phyloP scores from a whole-genome alignment of 768 basidiomycete species.

The Lactarius hengduanensis region DNA sequence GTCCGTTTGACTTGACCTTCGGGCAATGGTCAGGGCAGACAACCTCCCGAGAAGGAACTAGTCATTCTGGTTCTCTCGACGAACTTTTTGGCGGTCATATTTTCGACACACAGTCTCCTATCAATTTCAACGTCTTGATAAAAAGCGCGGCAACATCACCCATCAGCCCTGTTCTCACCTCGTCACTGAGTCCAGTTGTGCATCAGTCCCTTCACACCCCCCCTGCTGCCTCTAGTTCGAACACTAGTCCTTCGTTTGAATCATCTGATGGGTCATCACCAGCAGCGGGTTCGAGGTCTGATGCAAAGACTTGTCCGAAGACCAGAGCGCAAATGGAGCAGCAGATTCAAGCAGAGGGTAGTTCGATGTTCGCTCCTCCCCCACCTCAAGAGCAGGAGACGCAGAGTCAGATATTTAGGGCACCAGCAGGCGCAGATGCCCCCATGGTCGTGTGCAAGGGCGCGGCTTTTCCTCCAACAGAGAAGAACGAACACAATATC shows the following conservation, averaged over 20 bases:
- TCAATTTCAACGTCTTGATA: slow-evolving; percentile 23
- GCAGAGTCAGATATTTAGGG: slow-evolving; percentile 36
- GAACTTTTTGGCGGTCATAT: slow-evolving; percentile 47
- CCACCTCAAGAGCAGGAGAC: slow-evolving; percentile 12
- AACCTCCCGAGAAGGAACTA: slow-evolving; percentile 30
- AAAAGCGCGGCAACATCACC: slow-evolving; percentile 31
- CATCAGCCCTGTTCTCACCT: slow-evolving; percentile 38
- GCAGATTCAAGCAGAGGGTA: slow-evolving; percentile 52
- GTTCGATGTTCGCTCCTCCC: slow-evolving; percentile 53
- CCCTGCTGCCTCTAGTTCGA: slow-evolving; percentile 19
- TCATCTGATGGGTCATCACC: slow-evolving; percentile 30
- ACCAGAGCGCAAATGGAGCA: slow-evolving; percentile 53
- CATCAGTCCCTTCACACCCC: slow-evolving; percentile 40
- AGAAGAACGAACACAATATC: slow-evolving; percentile 68
- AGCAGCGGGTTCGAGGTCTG: not conserved
- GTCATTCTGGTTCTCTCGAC: slow-evolving; percentile 43
- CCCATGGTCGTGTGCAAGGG: slow-evolving; percentile 65
- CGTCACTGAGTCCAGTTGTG: slow-evolving; percentile 52
- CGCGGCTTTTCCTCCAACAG: slow-evolving; percentile 64
- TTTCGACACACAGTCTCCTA: slow-evolving; percentile 33
- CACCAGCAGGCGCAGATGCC: slow-evolving; percentile 44
- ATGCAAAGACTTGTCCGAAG: slow-evolving; percentile 45
- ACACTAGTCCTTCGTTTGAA: slow-evolving; percentile 30
- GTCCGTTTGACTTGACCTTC: slow-evolving; percentile 49
- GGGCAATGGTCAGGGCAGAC: slow-evolving; percentile 34